Percentiles rank a stretch among this genome's conserved stretches.
Evolutionary conservation across 176 grass and related monocot genomes (phyloP).

Genomic region (Otatea glauca): DNA sequence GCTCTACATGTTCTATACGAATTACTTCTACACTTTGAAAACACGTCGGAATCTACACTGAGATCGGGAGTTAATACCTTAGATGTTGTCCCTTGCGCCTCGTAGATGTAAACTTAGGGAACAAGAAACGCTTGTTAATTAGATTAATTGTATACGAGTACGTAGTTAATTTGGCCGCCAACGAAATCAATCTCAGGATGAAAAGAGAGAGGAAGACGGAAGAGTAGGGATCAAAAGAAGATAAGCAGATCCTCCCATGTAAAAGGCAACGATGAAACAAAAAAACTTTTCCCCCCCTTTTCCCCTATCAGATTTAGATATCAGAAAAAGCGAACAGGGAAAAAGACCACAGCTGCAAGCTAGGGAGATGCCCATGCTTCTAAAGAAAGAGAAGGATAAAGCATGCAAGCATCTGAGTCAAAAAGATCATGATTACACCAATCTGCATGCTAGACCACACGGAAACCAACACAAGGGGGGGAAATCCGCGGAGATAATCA

Average conservation of each 20-base stretch:
- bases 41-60: neutral
- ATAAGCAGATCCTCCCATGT: constrained; percentile 33
- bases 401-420: constrained; percentile 16
- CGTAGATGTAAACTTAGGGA: neutral
- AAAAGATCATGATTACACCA: constrained; percentile 52
- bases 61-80: neutral
- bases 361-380: constrained; percentile 32
- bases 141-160: neutral
- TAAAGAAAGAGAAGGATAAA: constrained; percentile 32
- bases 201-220: neutral
- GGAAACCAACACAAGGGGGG: constrained; percentile 31
- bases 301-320: constrained; percentile 26
- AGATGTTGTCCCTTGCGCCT: neutral
- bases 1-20: neutral
- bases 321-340: neutral
- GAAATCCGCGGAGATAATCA: constrained; percentile 31
- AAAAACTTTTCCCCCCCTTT: constrained; percentile 2
- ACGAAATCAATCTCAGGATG: constrained; percentile 16
- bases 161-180: neutral
- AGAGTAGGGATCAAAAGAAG: constrained; percentile 28
- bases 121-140: neutral
- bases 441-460: constrained; percentile 51
- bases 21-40: neutral
- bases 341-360: constrained; percentile 12
- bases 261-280: constrained; percentile 31